Conservation (phyloP, 2,329 filamentous ascomycete species). For the Colletotrichum tofieldiae region DNA sequence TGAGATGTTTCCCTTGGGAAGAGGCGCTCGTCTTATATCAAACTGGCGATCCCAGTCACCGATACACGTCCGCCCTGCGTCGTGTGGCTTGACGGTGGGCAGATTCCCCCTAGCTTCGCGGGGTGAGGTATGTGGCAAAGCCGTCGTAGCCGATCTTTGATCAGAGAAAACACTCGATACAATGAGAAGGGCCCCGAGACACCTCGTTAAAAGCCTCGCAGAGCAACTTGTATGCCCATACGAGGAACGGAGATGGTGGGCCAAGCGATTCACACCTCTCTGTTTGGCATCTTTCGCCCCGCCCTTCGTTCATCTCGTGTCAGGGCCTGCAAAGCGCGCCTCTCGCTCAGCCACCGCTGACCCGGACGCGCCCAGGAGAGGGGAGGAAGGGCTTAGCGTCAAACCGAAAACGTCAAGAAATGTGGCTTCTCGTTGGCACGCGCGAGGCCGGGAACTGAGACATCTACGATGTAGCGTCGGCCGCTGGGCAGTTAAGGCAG, state of each 20-base stretch:
- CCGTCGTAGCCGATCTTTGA: neutral
- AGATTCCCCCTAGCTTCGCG: neutral
- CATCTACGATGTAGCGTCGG: constrained; percentile 1
- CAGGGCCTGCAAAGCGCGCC: neutral
- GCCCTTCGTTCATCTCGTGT: neutral
- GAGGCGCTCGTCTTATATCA: constrained; percentile 8
- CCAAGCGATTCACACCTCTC: neutral
- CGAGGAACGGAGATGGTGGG: neutral
- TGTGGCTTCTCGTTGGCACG: constrained; percentile 19
- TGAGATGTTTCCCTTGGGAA: neutral
- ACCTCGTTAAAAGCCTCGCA: neutral
- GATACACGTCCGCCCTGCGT: constrained; percentile 2
- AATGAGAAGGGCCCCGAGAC: neutral
- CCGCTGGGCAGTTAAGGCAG: neutral
- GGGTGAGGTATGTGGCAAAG: neutral
- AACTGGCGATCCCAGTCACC: neutral
- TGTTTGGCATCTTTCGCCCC: neutral
- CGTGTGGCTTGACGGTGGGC: neutral
- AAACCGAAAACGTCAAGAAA: constrained; percentile 16
- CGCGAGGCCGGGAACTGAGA: constrained; percentile 2
- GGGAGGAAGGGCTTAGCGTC: neutral
- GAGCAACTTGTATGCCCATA: neutral
- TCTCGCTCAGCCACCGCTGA: constrained; percentile 36
- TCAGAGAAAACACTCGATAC: neutral
- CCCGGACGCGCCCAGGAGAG: constrained; percentile 13